Evolutionary conservation across 495 filamentous ascomycete species (phyloP), one percentile per base, ranked within the genome.

Genomic region (Cercophora samala): DNA sequence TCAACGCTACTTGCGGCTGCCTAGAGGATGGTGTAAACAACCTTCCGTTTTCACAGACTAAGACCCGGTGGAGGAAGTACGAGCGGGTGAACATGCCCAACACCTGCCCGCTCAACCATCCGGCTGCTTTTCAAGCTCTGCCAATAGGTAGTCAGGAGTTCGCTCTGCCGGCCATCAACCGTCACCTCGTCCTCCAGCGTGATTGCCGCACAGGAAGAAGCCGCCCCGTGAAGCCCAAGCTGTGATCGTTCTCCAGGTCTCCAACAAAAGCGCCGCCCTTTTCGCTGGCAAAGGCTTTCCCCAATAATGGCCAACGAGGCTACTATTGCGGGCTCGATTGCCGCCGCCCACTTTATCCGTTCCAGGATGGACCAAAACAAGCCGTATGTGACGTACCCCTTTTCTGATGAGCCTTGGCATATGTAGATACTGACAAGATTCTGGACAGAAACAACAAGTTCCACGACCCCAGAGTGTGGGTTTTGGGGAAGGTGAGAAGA

Each of bases 311-410:
- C 77, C 93, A 97, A 79, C 81, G 84, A 62, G n/a, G 93, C 92
- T 62, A 93, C 92, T 64, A 91, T 97, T 73, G 85, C 87, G 51
- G 93, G 93, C 72, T 83, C 87, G 74, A 82, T 95, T 69, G 91
- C 93, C 70, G 93, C 82, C 68, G 93, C 93, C 68, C 88, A 95
- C 81, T 97, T 90, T 83, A 90, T 97, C 83, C 91, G 93, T 69
- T 83, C 88, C 67, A 78, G 15, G 19, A 17, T 54, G 52, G 52
- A 4, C 52, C 52, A n/a, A 13, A 17, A 17, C 52, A 54, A 54
- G 17, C 52, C 29, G 29, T 32, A 32, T 32, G 29, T 32, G 8
- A n/a, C n/a, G n/a, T n/a, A n/a, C n/a, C n/a, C 29, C 29, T 32
- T 4, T 32, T 32, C 29, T 4, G 8, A 8, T 32, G 29, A n/a